These are phyloP conservation scores for Candida nonsorbophila DNA, from an alignment of 805 yeast species.

Conservation along the genomic window DNA sequence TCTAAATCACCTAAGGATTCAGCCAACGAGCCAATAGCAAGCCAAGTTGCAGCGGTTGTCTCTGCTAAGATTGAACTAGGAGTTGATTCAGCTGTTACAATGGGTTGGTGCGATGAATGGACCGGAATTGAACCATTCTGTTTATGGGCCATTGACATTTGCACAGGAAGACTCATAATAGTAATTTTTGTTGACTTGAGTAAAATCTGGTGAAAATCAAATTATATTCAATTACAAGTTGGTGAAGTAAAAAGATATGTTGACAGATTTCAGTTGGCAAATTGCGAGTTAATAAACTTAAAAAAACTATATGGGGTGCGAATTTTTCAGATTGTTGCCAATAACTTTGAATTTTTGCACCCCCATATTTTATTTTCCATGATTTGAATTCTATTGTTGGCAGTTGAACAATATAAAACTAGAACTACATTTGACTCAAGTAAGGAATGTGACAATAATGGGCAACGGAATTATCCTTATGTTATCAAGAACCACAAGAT, in stretches of 20 bases:
- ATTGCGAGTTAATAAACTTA: too few species aligned
- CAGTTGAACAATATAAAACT: too few species aligned
- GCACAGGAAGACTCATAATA: conserved; percentile 16
- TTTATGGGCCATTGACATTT: conserved; percentile 7
- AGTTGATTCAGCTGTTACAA: conserved; percentile 1
- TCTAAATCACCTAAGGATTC: conserved; percentile 86
- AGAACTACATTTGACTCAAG: too few species aligned
- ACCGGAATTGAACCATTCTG: not conserved
- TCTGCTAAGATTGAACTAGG: conserved; percentile 21
- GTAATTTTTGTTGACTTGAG: not conserved
- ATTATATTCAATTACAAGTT: not conserved
- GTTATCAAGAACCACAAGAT: too few species aligned
- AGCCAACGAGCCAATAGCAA: conserved; percentile 83
- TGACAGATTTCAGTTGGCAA: conserved; percentile 2
- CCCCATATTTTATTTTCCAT: too few species aligned
- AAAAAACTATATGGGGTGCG: too few species aligned
- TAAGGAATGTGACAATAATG: too few species aligned
- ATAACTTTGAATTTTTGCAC: too few species aligned
- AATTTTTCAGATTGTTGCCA: too few species aligned
- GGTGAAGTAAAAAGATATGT: conserved; percentile 1
- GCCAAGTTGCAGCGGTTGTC: conserved; percentile 81
- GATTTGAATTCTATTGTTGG: too few species aligned
- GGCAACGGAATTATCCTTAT: too few species aligned
- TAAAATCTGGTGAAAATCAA: not conserved
- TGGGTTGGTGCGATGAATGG: not conserved